These are phyloP conservation scores for Leccinum angustisporum DNA, from an alignment of 1,284 basidiomycete species.

Conservation along the genomic window DNA sequence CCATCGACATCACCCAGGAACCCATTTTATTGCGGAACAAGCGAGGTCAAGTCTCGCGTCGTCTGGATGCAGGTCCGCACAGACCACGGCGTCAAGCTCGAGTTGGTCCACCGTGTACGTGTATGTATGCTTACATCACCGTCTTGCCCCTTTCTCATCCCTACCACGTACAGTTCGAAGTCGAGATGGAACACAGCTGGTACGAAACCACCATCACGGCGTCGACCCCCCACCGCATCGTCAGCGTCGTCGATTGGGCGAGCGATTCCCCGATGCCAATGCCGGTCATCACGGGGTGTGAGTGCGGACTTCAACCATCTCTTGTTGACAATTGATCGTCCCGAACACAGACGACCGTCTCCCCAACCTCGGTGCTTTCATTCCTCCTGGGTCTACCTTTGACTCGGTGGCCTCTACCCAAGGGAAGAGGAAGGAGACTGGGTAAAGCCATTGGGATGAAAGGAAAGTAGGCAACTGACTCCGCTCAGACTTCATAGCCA, in stretches of 20 bases:
- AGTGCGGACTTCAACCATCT: constrained; percentile 23
- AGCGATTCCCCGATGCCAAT: constrained; percentile 59
- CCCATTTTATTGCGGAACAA: constrained; percentile 54
- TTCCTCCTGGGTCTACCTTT: constrained; percentile 21
- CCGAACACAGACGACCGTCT: constrained; percentile 17
- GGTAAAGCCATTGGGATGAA: constrained; percentile 21
- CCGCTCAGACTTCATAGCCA: constrained; percentile 74
- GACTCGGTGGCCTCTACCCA: constrained; percentile 15
- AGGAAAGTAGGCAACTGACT: constrained; percentile 12
- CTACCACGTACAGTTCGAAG: constrained; percentile 58
- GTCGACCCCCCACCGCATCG: constrained; percentile 62
- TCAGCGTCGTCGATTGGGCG: constrained; percentile 83
- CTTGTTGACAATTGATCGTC: neutral
- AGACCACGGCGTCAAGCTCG: constrained; percentile 51
- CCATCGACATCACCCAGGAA: constrained; percentile 50
- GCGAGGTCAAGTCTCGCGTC: constrained; percentile 69
- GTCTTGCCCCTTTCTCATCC: neutral
- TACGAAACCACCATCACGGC: constrained; percentile 75
- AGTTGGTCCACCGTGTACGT: constrained; percentile 50
- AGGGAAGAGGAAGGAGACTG: constrained; percentile 13
- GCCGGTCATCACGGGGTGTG: constrained; percentile 14
- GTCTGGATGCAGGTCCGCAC: constrained; percentile 73
- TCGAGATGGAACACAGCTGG: constrained; percentile 88
- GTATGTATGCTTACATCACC: constrained; percentile 10
- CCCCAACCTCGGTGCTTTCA: constrained; percentile 29